Evolutionary conservation across 768 basidiomycete genomes (phyloP), one percentile per base, ranked within the genome.

Genomic region (Boletus barrowsii): DNA sequence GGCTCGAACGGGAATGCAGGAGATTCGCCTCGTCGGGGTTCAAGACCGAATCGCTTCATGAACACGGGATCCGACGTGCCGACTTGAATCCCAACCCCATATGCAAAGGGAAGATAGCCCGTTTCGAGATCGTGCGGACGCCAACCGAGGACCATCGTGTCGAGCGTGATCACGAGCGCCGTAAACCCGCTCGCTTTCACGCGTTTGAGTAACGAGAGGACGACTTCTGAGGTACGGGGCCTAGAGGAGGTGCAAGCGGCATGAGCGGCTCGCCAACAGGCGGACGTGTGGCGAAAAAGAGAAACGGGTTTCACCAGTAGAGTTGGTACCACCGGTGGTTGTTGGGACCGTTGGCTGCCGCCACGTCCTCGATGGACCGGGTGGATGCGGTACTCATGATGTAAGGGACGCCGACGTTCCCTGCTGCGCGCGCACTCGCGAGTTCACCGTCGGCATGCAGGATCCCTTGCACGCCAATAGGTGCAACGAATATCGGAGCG

Each of bases 271-370:
- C 24, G 42, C 18, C 37, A 18, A 39, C 10, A n/a, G 17, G 15
- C 17, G 14, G 37, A 39, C 35, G 35, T 17, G 10, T 8, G n/a
- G n/a, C 17, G 37, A 39, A 14, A 37, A 39, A 14, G 37, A 39
- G 37, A 14, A 35, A 29, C 8, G 8, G 14, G 35, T 11, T 7
- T 39, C 37, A 39, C 87, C 89, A 89, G 67, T 93, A 92, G 1
- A 92, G 77, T 65, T 93, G 90, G 67, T 81, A 92, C 88, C 89
- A 92, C 33, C 90, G 76, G 32, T 80, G 76, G 0, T 85, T 82
- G 47, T 80, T 72, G 3, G 62, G 59, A 7, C 84, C 87, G 58
- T 85, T 90, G 26, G 82, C 91, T 40, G 76, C 64, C 3, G 84
- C 92, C n/a, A 93, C 84, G 42, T 83, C 82, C 65, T 93, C 90